Evolutionary conservation across 2,329 filamentous ascomycete genomes (phyloP).

Genomic region (Tolypocladium amazonense): DNA sequence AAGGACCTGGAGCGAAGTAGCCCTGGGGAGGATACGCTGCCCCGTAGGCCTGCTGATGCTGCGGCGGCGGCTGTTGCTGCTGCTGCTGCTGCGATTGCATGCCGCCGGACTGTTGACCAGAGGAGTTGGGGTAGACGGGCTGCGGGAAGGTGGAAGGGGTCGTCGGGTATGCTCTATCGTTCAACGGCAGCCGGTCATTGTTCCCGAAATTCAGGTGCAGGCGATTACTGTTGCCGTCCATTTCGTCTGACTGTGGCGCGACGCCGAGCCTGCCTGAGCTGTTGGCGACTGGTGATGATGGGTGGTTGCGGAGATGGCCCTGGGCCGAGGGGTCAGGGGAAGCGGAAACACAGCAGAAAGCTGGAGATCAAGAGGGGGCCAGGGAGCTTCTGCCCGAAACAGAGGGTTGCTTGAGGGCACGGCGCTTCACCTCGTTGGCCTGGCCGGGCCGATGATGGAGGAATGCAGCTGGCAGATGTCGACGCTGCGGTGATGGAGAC

Average conservation of each 20-base stretch:
- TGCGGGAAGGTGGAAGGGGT: conserved; percentile 96
- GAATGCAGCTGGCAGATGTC: background rate
- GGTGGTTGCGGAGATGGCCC: background rate
- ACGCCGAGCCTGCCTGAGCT: background rate
- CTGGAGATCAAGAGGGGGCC: background rate
- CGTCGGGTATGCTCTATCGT: conserved; percentile 66
- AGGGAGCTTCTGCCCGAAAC: background rate
- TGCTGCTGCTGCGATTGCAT: conserved; percentile 22
- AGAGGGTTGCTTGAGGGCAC: background rate
- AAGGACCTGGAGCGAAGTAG: conserved; percentile 54
- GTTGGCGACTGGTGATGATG: background rate
- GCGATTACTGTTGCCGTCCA: conserved; percentile 49
- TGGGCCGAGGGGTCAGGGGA: background rate
- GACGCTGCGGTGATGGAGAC: background rate
- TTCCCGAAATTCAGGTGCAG: conserved; percentile 58
- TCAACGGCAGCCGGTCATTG: conserved; percentile 50
- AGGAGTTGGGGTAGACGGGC: conserved; percentile 51
- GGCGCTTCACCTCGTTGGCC: background rate
- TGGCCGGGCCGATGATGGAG: background rate
- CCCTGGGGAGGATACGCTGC: conserved; percentile 33
- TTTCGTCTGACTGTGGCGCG: conserved; percentile 10
- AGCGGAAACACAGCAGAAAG: background rate
- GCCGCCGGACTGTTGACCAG: conserved; percentile 12
- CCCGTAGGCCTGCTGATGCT: conserved; percentile 29
- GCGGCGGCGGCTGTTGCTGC: conserved; percentile 32